Evolutionary conservation across 441 rosid genomes (phyloP).

Genomic region (Capsella rubella): DNA sequence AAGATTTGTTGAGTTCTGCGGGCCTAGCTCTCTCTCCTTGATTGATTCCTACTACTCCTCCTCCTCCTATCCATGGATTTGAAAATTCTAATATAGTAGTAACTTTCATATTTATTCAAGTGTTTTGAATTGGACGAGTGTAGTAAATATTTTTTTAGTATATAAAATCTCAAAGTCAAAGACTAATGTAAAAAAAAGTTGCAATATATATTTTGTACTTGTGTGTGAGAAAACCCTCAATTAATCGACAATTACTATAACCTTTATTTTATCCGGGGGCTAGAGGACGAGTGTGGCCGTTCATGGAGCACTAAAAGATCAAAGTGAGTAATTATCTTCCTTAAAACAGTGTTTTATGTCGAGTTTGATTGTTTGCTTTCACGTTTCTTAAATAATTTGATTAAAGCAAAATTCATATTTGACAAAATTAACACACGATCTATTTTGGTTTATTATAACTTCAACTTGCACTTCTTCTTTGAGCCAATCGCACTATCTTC

Average conservation of each 20-base stretch:
- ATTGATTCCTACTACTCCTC: slow-evolving; percentile 31
- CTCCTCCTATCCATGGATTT: too few relatives aligned
- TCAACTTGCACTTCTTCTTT: slow-evolving; percentile 22
- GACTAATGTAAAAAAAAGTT: too few relatives aligned
- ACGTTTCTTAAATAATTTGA: neutral
- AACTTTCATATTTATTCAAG: neutral
- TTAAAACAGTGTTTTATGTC: neutral
- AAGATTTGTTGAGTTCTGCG: slow-evolving; percentile 31
- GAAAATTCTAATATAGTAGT: too few relatives aligned
- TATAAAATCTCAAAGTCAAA: neutral
- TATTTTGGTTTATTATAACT: neutral
- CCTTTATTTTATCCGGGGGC: neutral
- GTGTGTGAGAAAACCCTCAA: neutral
- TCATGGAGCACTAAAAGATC: slow-evolving; percentile 1
- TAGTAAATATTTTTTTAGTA: neutral
- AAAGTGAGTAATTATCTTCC: slow-evolving; percentile 18
- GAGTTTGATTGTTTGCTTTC: slow-evolving; percentile 3
- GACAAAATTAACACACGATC: slow-evolving; percentile 8
- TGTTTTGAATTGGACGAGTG: neutral
- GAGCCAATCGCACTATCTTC: slow-evolving; percentile 15
- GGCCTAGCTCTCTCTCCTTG: slow-evolving; percentile 27
- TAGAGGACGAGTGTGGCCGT: neutral
- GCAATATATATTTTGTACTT: too few relatives aligned
- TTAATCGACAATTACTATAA: neutral
- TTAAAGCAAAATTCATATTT: neutral